A percentile compares a stretch with the other conserved stretches of the same genome.
Conservation (phyloP, 192 early-diverging fungal genomes). For the Linnemannia schmuckeri region DNA sequence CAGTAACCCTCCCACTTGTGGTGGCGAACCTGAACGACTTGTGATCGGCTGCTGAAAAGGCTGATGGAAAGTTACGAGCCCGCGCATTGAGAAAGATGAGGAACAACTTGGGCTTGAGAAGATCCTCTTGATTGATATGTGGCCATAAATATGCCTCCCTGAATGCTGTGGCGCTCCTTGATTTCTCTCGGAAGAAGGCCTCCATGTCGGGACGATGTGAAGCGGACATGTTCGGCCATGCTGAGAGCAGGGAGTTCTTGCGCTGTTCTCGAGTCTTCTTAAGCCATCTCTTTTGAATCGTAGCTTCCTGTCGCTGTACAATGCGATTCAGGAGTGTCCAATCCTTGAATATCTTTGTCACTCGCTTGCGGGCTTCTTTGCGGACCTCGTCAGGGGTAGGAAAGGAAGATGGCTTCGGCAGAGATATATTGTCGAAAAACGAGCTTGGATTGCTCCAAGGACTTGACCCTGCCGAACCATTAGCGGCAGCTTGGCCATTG, state of each 20-base stretch:
- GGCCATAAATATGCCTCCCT: slow-evolving; percentile 33
- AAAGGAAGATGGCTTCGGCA: slow-evolving; percentile 31
- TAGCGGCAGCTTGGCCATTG: not conserved
- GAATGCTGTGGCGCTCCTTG: not conserved
- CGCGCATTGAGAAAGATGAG: slow-evolving; percentile 46
- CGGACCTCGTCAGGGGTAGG: slow-evolving; percentile 29
- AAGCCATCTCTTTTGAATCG: slow-evolving; percentile 39
- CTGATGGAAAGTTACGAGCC: slow-evolving; percentile 39
- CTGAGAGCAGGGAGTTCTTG: slow-evolving; percentile 22
- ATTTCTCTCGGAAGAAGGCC: slow-evolving; percentile 25
- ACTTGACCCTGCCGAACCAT: not conserved
- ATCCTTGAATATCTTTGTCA: slow-evolving; percentile 35
- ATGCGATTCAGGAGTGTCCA: slow-evolving; percentile 42
- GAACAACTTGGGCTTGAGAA: slow-evolving; percentile 38
- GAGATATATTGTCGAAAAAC: not conserved
- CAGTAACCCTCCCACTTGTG: slow-evolving; percentile 28
- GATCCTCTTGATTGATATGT: slow-evolving; percentile 49
- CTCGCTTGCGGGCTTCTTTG: slow-evolving; percentile 17
- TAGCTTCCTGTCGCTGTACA: slow-evolving; percentile 28
- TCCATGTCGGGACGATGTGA: slow-evolving; percentile 44
- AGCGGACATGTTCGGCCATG: slow-evolving; percentile 39
- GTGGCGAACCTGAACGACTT: slow-evolving; percentile 32
- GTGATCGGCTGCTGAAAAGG: slow-evolving; percentile 34
- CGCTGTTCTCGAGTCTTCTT: slow-evolving; percentile 38
- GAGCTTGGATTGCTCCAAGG: not conserved